A percentile compares a stretch with the other conserved stretches of the same genome.
phyloP scores from a whole-genome alignment of 148 eudicot genomes.

The Amaranthus cruentus region DNA sequence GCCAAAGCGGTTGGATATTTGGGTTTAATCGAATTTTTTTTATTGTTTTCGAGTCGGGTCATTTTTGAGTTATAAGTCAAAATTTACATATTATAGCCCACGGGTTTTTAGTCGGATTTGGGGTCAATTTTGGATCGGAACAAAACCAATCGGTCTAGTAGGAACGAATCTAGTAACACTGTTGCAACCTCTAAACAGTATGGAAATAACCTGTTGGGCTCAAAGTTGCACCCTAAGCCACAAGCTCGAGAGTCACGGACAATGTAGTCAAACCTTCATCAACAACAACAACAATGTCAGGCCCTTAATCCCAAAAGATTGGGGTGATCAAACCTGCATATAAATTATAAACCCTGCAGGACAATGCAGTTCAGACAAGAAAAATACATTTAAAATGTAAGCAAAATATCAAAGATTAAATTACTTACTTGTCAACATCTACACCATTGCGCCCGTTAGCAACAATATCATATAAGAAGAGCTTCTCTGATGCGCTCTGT shows the following conservation, averaged over 20 bases:
- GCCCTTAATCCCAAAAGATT: too few relatives aligned
- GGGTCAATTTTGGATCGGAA: too few relatives aligned
- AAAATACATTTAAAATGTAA: not conserved
- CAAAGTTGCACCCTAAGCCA: conserved; percentile 83
- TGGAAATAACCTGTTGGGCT: conserved; percentile 49
- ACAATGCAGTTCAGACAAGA: not conserved
- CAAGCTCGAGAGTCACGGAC: conserved; percentile 79
- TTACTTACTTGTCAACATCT: conserved; percentile 77
- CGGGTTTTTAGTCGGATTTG: too few relatives aligned
- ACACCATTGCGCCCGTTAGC: conserved; percentile 92
- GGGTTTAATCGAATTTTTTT: too few relatives aligned
- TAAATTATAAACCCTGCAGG: not conserved
- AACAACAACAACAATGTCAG: too few relatives aligned
- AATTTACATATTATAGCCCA: too few relatives aligned
- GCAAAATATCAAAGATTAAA: not conserved
- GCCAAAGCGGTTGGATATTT: too few relatives aligned
- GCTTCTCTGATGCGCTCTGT: conserved; percentile 56
- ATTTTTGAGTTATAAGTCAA: too few relatives aligned
- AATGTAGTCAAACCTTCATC: conserved; percentile 74
- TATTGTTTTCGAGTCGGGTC: too few relatives aligned
- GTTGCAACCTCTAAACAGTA: too few relatives aligned
- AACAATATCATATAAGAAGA: conserved; percentile 77
- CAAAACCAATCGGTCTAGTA: too few relatives aligned
- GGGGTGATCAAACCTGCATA: conserved; percentile 3
- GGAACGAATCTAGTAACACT: too few relatives aligned